Percentiles rank a stretch among this genome's conserved stretches.
These are phyloP conservation scores for Cryphonectria japonica DNA, from an alignment of 2,329 filamentous ascomycete genomes.

Conservation along the genomic window DNA sequence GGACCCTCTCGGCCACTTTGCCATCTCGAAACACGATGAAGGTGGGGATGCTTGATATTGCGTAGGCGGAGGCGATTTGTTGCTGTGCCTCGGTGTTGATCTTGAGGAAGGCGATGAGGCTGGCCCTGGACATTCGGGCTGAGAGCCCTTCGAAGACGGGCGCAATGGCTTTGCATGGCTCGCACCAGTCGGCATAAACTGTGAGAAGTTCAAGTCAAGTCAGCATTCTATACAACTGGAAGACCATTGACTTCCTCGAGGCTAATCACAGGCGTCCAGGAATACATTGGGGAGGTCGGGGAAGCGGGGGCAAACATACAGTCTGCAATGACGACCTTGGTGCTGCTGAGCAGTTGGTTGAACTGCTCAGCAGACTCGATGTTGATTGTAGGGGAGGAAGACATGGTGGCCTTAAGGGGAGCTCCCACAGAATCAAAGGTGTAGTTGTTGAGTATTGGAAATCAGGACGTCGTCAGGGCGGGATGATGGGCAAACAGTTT, in stretches of 20 bases:
- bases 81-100: conserved; percentile 80
- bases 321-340: conserved; percentile 82
- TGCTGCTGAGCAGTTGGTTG: conserved; percentile 67
- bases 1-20: conserved; percentile 67
- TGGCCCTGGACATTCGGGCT: conserved; percentile 68
- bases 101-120: conserved; percentile 81
- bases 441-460: background rate
- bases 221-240: background rate
- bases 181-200: conserved; percentile 92
- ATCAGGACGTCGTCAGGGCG: background rate
- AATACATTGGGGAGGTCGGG: background rate
- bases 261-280: background rate
- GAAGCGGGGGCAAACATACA: conserved; percentile 62
- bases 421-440: background rate
- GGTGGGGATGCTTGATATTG: conserved; percentile 80
- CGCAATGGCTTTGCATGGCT: conserved; percentile 80
- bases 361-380: conserved; percentile 65
- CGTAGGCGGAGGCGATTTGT: conserved; percentile 74
- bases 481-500: background rate
- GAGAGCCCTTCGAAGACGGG: conserved; percentile 82
- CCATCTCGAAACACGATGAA: conserved; percentile 85
- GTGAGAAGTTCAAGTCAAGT: conserved; percentile 28
- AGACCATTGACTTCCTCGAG: background rate
- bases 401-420: conserved; percentile 31
- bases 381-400: conserved; percentile 35